A percentile compares a stretch with the other conserved stretches of the same genome.
Conservation (phyloP, 2,329 filamentous ascomycete species). For the Ilyonectria robusta region DNA sequence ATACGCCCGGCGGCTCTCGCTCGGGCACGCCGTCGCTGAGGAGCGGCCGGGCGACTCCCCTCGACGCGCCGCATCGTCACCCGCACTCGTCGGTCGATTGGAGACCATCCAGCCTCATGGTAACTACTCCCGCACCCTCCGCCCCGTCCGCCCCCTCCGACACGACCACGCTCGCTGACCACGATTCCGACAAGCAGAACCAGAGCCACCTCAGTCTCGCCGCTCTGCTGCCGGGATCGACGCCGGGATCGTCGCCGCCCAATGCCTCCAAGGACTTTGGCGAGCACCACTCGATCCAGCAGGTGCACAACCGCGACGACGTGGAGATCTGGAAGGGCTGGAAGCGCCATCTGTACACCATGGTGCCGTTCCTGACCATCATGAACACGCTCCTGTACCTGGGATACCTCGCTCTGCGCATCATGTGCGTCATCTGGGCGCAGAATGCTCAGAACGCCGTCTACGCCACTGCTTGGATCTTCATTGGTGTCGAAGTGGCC, state of each 20-base stretch:
- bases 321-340: constrained; percentile 61
- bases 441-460: constrained; percentile 57
- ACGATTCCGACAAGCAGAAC: constrained; percentile 50
- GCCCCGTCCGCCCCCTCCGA: constrained; percentile 33
- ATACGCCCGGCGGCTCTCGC: constrained; percentile 44
- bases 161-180: constrained; percentile 39
- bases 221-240: constrained; percentile 54
- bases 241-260: constrained; percentile 44
- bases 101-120: constrained; percentile 49
- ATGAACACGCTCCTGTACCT: constrained; percentile 60
- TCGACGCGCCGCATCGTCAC: constrained; percentile 36
- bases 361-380: constrained; percentile 58
- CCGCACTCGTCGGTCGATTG: constrained; percentile 48
- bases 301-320: constrained; percentile 60
- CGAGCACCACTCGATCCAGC: constrained; percentile 53
- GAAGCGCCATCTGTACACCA: constrained; percentile 56
- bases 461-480: constrained; percentile 69
- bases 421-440: constrained; percentile 66
- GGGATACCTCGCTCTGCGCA: constrained; percentile 65
- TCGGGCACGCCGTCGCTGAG: constrained; percentile 46
- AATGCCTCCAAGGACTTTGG: constrained; percentile 50
- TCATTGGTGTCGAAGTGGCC: constrained; percentile 68
- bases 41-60: constrained; percentile 46
- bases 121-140: constrained; percentile 31
- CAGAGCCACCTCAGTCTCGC: constrained; percentile 60